phyloP scores from a whole-genome alignment of 192 early-diverging fungal species.

The Globomyces pollinis-pini region DNA sequence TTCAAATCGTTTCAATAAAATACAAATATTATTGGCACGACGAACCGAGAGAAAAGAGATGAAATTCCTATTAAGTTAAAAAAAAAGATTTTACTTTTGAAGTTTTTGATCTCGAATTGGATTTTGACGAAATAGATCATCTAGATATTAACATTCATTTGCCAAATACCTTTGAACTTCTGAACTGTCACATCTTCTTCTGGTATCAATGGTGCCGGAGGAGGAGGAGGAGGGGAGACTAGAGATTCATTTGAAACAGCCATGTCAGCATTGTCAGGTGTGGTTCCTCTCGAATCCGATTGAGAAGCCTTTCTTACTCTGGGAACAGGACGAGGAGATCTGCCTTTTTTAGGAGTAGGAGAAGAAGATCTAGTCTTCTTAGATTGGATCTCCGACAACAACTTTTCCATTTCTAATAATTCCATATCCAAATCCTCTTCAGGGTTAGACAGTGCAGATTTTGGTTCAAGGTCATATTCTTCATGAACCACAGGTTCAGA shows the following conservation, averaged over 20 bases:
- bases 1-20: constrained; percentile 38
- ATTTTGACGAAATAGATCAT: constrained; percentile 25
- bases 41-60: constrained; percentile 44
- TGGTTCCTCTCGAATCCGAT: no score
- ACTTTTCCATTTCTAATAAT: constrained; percentile 3
- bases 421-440: constrained; percentile 5
- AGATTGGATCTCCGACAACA: neutral
- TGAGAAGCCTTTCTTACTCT: neutral
- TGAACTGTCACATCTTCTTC: neutral
- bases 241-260: no score
- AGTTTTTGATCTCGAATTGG: neutral
- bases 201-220: neutral
- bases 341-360: no score
- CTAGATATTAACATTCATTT: constrained; percentile 14
- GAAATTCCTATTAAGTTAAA: constrained; percentile 33
- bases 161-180: constrained; percentile 16
- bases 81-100: constrained; percentile 1
- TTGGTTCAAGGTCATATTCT: no score
- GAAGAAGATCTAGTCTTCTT: no score
- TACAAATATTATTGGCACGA: constrained; percentile 49
- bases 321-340: neutral
- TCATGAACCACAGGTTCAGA: no score
- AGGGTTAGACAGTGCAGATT: neutral
- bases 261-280: no score
- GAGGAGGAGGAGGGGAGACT: no score